These are phyloP conservation scores for Lodderomyces metapsilosis DNA, from an alignment of 1,139 yeast genomes.

Conservation along the genomic window DNA sequence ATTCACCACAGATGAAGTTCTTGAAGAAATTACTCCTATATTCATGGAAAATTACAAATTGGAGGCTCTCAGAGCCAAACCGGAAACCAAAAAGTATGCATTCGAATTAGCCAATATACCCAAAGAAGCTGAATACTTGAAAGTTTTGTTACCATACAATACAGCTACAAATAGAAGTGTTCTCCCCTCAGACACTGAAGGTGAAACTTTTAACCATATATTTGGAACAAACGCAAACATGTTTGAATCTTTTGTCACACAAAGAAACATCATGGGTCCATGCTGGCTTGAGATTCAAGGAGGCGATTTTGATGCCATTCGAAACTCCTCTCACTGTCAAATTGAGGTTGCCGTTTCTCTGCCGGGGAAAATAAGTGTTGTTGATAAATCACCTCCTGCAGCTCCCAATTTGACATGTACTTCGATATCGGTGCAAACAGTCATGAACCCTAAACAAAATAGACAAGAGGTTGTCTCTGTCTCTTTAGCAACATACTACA, in stretches of 20 bases:
- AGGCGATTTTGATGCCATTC: slow-evolving; percentile 59
- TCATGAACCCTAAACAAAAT: slow-evolving; percentile 66
- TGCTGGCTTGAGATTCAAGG: slow-evolving; percentile 83
- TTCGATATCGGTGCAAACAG: slow-evolving; percentile 77
- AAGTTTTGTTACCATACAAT: slow-evolving; percentile 71
- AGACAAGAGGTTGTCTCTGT: slow-evolving; percentile 88
- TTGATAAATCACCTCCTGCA: slow-evolving; percentile 55
- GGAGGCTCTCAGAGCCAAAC: slow-evolving; percentile 63
- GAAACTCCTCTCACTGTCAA: slow-evolving; percentile 77
- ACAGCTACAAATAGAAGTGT: slow-evolving; percentile 51
- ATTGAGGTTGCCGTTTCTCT: slow-evolving; percentile 62
- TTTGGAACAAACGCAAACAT: slow-evolving; percentile 76
- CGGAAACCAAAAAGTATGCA: slow-evolving; percentile 77
- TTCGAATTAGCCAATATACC: slow-evolving; percentile 85
- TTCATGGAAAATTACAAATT: slow-evolving; percentile 64
- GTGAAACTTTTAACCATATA: slow-evolving; percentile 74
- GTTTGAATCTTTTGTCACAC: slow-evolving; percentile 84
- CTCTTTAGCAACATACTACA: slow-evolving; percentile 65
- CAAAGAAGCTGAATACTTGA: slow-evolving; percentile 74
- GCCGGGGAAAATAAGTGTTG: slow-evolving; percentile 51
- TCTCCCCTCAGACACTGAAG: slow-evolving; percentile 65
- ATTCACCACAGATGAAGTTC: slow-evolving; percentile 55
- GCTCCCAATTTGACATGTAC: slow-evolving; percentile 61
- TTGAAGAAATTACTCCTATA: slow-evolving; percentile 70
- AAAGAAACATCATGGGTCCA: slow-evolving; percentile 91